Evolutionary conservation across 768 basidiomycete genomes (phyloP), one percentile per base, ranked within the genome.

Genomic region (Pleurotus tuoliensis): DNA sequence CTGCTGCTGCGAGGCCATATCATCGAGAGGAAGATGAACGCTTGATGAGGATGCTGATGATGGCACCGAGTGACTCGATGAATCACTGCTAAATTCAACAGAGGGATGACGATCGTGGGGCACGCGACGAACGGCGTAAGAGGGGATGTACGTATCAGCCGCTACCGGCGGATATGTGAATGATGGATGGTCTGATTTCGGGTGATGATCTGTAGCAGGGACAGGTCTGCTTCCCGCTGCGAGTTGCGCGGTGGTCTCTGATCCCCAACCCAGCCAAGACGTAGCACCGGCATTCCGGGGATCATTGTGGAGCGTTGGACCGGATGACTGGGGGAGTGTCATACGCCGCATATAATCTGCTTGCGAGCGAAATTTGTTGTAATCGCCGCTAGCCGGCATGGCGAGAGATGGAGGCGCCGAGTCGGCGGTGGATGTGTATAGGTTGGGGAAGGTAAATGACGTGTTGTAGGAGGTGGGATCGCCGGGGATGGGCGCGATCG

Each of bases 1-100:
- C 57, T 44, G 59, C 52, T 27, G 51, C 4, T 58, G 56, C 20
- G 52, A 57, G 22, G 58, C 56, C 56, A 46, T 37, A 37, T 54
- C 47, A 16, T 63, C 66, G 34, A 71, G 52, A 2, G 83, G 83
- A 3, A 83, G 74, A 59, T 84, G 83, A 8, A 76, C 71, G 25
- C 62, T 75, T 5, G 82, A 82, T 7, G 82, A 82, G 7, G 78
- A 60, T 9, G 83, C 82, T 44, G 81, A 82, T 8, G 81, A 80
- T n/a, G 77, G 75, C 2, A 77, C 70, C 1, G 79, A 81, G 5
- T 72, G 73, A 20, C 73, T 73, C 3, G 72, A 67, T 3, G 71
- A 77, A 25, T 76, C 77, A 43, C 80, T 80, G 55, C 75, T 76
- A 44, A 70, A 67, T 39, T 76, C 73, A 20, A 72, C 52, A 4